These are phyloP conservation scores for Raphidocelis subcapitata DNA, from an alignment of 139 green algal genomes.

Conservation along the genomic window DNA sequence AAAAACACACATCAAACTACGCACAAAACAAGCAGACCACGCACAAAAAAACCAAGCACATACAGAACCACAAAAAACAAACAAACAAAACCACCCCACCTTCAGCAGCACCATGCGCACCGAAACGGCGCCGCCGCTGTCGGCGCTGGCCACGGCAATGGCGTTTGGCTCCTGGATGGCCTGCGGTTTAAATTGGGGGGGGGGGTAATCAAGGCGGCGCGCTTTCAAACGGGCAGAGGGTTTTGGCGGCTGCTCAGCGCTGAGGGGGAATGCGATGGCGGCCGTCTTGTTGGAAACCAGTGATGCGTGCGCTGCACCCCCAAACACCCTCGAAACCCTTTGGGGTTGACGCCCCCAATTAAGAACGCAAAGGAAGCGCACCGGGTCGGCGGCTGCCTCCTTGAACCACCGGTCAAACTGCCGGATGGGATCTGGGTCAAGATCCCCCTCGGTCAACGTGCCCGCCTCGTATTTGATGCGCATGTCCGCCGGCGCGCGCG, in stretches of 20 bases:
- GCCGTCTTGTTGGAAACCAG: background rate
- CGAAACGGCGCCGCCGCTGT: conserved; percentile 40
- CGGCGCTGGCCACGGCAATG: conserved; percentile 68
- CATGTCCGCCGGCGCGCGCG: conserved; percentile 48
- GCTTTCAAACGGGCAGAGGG: too few relatives aligned
- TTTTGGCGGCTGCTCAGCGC: background rate
- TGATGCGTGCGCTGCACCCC: background rate
- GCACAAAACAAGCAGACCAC: background rate
- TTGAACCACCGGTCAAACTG: conserved; percentile 68
- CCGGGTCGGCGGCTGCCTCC: conserved; percentile 35
- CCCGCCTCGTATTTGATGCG: conserved; percentile 61
- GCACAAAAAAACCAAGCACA: background rate
- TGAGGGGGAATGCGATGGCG: background rate
- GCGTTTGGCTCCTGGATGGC: conserved; percentile 77
- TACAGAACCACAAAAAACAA: background rate
- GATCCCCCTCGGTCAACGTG: conserved; percentile 44
- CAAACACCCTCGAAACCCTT: background rate
- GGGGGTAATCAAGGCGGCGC: background rate
- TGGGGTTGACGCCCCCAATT: too few relatives aligned
- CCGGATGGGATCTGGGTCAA: conserved; percentile 60
- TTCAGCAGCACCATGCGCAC: conserved; percentile 89
- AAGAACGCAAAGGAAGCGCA: too few relatives aligned
- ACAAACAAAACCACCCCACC: conserved; percentile 7
- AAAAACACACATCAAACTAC: background rate
- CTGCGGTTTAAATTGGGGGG: conserved; percentile 9